Evolutionary conservation across 1,284 basidiomycete species (phyloP).

Genomic region (Malassezia globosa): DNA sequence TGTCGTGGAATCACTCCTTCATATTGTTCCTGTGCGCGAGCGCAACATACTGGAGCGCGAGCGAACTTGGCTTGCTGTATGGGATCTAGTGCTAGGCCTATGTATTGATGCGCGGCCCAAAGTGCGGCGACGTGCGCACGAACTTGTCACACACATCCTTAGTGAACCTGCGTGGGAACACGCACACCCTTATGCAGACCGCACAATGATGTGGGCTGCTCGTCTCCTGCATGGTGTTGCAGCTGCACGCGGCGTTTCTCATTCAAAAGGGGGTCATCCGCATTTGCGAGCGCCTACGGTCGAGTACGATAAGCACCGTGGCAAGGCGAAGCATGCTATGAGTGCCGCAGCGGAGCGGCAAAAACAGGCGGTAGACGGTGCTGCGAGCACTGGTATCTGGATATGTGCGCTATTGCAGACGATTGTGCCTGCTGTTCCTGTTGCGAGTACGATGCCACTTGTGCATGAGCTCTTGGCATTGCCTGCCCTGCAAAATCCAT

Average conservation of each 20-base stretch:
- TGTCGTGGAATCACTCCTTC: slow-evolving; percentile 61
- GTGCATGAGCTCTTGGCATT: slow-evolving; percentile 28
- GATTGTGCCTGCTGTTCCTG: slow-evolving; percentile 27
- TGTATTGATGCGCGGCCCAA: slow-evolving; percentile 82
- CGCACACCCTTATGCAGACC: slow-evolving; percentile 73
- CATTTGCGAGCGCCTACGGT: too few species aligned
- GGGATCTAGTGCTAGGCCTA: slow-evolving; percentile 63
- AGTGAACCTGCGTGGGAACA: slow-evolving; percentile 18
- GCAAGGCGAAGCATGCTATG: slow-evolving; percentile 33
- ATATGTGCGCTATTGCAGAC: slow-evolving; percentile 37
- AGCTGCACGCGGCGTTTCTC: slow-evolving; percentile 52
- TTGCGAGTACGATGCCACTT: slow-evolving; percentile 20
- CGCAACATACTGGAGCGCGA: slow-evolving; percentile 35
- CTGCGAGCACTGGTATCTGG: slow-evolving; percentile 40
- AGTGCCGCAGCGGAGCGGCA: slow-evolving; percentile 35
- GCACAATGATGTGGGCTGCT: slow-evolving; percentile 66
- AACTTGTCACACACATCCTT: slow-evolving; percentile 63
- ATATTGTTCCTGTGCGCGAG: slow-evolving; percentile 56
- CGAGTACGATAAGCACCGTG: slow-evolving; percentile 36
- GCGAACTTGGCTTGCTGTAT: slow-evolving; percentile 41
- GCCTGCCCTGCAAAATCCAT: slow-evolving; percentile 39
- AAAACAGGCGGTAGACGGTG: slow-evolving; percentile 24
- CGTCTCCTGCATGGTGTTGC: slow-evolving; percentile 59
- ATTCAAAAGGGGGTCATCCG: slow-evolving; percentile 52
- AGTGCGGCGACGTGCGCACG: slow-evolving; percentile 79